Base-by-base conservation (phyloP, 2,329 filamentous ascomycete genomes). In the Aspergillus sojae region DNA sequence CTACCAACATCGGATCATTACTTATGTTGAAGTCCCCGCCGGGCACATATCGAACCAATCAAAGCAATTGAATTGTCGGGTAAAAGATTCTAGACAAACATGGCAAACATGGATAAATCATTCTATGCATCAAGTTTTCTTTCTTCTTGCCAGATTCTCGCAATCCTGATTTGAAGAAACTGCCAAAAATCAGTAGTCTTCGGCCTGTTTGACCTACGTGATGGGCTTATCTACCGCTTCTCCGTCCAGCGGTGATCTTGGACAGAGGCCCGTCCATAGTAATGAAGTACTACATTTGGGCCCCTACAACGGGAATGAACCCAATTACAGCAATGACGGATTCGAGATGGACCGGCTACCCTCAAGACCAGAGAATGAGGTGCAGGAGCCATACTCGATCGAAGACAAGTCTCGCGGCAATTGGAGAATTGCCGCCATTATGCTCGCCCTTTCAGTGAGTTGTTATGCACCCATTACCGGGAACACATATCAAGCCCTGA, bases 361-460 rank as follows among this genome's bases (percentile, higher is more conserved):
- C 19, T 32, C 52, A 7, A 39, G 46, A 30, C 14, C 7, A n/a
- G 34, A 34, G 6, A 58, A 60, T 30, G 36, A 52, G 48, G 4
- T 19, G 21, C 4, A 19, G 12, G 39, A 48, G 21, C 12, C 61
- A 11, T 28, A 5, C 2, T 32, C 54, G 11, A 60, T 28, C 23
- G 19, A 34, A 1, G 26, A 28, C 10, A 57, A 48, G 1, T 1
- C 63, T 23, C 65, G 68, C 39, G 65, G 66, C 45, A 65, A 63
- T 7, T 67, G 60, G 67, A 63, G 66, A n/a, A 62, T 67, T 11
- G 54, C 52, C 54, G 65, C 65, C 5, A 69, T 62, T 6, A 65
- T 69, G 63, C 58, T 68, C 30, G 68, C 68, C 2, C 62, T 69
- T 45, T 62, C 66, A 46, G 68, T 69, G 61, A 58, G 66, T 60